Evolutionary conservation across 2,329 filamentous ascomycete genomes (phyloP).

Genomic region (Cordyceps pruinosa): DNA sequence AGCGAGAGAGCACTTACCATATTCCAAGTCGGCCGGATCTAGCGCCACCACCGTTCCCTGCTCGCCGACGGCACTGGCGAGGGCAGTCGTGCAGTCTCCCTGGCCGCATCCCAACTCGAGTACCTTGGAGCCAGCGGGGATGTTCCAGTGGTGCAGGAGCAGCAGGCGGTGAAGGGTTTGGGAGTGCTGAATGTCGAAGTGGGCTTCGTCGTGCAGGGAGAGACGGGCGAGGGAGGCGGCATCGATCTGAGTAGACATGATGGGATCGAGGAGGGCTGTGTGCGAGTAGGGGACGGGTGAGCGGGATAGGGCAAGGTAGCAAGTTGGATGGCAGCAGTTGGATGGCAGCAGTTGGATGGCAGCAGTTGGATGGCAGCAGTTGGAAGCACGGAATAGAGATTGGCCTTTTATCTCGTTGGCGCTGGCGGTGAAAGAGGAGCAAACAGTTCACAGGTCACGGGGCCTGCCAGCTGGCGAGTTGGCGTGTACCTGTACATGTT

Average conservation of each 20-base stretch:
- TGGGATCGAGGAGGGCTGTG: neutral
- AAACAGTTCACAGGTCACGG: no score
- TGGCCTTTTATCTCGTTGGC: neutral
- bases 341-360: neutral
- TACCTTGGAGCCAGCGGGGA: constrained; percentile 30
- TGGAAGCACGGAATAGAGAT: neutral
- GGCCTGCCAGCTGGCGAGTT: no score
- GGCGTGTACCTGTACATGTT: no score
- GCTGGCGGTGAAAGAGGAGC: neutral
- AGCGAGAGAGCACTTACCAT: constrained; percentile 24
- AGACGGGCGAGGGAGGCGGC: constrained; percentile 9
- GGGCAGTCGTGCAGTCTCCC: constrained; percentile 44
- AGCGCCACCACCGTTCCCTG: constrained; percentile 37
- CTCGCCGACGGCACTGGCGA: constrained; percentile 37
- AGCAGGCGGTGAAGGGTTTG: constrained; percentile 25
- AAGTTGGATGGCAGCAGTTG: neutral
- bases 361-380: neutral
- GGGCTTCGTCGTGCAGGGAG: constrained; percentile 12
- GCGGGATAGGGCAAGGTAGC: neutral
- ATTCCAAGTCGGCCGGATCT: constrained; percentile 41
- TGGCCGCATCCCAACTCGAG: constrained; percentile 52
- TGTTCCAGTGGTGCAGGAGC: constrained; percentile 25
- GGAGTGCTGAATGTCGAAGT: constrained; percentile 3
- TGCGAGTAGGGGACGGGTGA: neutral
- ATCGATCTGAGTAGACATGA: constrained; percentile 21